A percentile compares a stretch with the other conserved stretches of the same genome.
These are phyloP conservation scores for Hermanozyma aechmeae DNA, from an alignment of 805 yeast genomes.

Conservation along the genomic window DNA sequence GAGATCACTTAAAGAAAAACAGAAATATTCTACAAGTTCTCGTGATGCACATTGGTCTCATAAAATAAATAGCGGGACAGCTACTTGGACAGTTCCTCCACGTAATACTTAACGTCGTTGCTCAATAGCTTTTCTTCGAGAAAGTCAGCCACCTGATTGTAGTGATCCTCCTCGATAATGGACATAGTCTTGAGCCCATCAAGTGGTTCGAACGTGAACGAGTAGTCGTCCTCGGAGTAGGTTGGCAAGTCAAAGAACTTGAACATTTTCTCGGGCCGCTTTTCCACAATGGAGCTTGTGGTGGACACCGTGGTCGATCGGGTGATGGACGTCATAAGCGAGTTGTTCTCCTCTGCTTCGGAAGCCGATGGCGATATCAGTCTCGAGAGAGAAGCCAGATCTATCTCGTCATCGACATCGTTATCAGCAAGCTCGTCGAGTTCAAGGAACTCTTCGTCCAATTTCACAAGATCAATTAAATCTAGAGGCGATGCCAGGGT, in stretches of 20 bases:
- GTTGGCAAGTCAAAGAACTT: conserved; percentile 20
- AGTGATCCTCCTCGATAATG: conserved; percentile 25
- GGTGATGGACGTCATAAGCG: conserved; percentile 30
- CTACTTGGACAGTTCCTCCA: too few species aligned
- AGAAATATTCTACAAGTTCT: too few species aligned
- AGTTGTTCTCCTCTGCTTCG: conserved; percentile 20
- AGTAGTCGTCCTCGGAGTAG: conserved; percentile 10
- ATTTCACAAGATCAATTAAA: neutral
- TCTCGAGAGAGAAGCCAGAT: conserved; percentile 21
- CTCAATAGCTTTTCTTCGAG: conserved; percentile 30
- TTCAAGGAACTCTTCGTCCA: conserved; percentile 6
- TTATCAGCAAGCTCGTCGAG: conserved; percentile 11
- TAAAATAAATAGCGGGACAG: too few species aligned
- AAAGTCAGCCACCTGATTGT: conserved; percentile 31
- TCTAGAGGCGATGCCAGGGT: too few species aligned
- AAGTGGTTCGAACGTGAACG: conserved; percentile 10
- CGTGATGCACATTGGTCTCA: too few species aligned
- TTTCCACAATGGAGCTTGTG: conserved; percentile 13
- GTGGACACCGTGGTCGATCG: conserved; percentile 34
- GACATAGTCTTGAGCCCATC: conserved; percentile 14
- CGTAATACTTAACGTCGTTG: conserved; percentile 29
- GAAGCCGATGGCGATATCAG: conserved; percentile 28
- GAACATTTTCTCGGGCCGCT: conserved; percentile 8
- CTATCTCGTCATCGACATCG: conserved; percentile 12
- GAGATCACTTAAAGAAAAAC: too few species aligned